Evolutionary conservation across 176 grass and related monocot species (phyloP), one percentile per base, ranked within the genome.

Genomic region (Echinochloa phyllopogon): DNA sequence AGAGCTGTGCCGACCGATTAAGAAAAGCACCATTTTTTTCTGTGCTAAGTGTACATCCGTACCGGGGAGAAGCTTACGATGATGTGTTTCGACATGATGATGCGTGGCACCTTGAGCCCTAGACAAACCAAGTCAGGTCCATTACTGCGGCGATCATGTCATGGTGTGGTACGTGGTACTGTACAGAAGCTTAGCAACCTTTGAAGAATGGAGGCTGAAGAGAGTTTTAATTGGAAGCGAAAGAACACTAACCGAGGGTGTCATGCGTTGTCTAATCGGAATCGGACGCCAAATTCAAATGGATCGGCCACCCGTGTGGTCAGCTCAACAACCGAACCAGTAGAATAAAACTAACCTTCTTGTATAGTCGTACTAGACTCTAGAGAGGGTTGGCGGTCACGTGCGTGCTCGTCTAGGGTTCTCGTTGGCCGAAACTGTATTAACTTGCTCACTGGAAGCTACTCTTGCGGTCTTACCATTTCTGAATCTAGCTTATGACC

Each of bases 61-160:
- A 71, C 21, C 9, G 41, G 41, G 42, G 18, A 20, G 10, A 69
- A 6, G 21, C 5, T 4, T 14, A 42, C 11, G 39, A 45, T 77
- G 55, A 29, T 61, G 0, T 45, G n/a, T 11, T 27, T 78, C 20
- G 40, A 27, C 76, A 36, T 79, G 76, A 65, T 79, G 20, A 49
- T 17, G 6, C 21, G 5, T 6, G n/a, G 55, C 27, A 24, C 14
- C 9, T 12, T 16, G 17, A 21, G 42, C 24, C 11, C 24, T 77
- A 33, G 15, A 2, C 39, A 27, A 77, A 41, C 45, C 16, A 2
- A 56, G 18, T 84, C 37, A 47, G 73, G 67, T 88, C 81, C 65
- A 72, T 47, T 76, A 84, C 29, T 84, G 65, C 80, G 80, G 56
- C 66, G 49, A 18, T 51, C 57, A 33, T 39, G 80, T 53, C 43